phyloP scores from a whole-genome alignment of 208 protist genomes.

The Polymyxa betae region DNA sequence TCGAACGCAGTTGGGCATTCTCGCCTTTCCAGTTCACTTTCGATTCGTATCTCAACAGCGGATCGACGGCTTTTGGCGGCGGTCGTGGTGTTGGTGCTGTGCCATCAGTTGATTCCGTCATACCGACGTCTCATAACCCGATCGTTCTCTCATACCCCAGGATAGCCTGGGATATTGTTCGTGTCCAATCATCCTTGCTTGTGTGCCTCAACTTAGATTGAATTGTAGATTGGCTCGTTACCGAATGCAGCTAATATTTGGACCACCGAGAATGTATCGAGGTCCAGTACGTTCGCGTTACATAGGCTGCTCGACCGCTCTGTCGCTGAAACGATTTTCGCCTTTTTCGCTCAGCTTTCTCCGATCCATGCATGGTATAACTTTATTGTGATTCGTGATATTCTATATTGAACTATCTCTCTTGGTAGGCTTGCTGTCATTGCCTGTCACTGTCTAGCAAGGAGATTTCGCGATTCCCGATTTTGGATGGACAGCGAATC shows the following conservation, averaged over 20 bases:
- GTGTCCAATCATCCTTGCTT: not conserved
- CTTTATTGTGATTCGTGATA: not conserved
- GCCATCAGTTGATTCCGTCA: not conserved
- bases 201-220: not conserved
- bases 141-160: not conserved
- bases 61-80: not conserved
- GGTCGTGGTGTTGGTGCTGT: slow-evolving; percentile 28
- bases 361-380: not conserved
- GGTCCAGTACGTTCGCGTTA: not conserved
- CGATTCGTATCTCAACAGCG: slow-evolving; percentile 16
- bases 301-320: slow-evolving; percentile 9
- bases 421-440: not conserved
- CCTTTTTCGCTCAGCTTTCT: not conserved
- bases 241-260: not conserved
- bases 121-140: slow-evolving; percentile 20
- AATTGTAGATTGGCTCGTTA: not conserved
- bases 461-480: not conserved
- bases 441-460: not conserved
- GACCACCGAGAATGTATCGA: not conserved
- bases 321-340: not conserved
- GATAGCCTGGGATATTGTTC: not conserved
- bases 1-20: slow-evolving; percentile 65
- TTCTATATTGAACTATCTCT: not conserved
- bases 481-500: not conserved
- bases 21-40: slow-evolving; percentile 66